These are phyloP conservation scores for Leonotis leonurus DNA, from an alignment of 257 asterid genomes.

Conservation along the genomic window DNA sequence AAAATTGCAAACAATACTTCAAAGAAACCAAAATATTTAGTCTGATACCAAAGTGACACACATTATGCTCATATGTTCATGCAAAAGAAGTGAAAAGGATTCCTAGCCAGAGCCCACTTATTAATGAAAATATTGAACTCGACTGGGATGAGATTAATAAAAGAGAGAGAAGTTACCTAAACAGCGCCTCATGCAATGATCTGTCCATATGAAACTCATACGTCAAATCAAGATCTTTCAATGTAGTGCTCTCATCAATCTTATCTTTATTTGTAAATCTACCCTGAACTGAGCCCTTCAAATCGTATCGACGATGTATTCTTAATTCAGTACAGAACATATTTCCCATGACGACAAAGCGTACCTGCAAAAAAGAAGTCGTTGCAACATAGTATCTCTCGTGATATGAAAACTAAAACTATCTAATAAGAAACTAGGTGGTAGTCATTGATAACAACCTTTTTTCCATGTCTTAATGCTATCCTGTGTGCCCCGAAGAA, in stretches of 20 bases:
- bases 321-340: constrained; percentile 92
- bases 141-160: not conserved
- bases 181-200: constrained; percentile 66
- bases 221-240: constrained; percentile 88
- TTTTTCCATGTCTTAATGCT: constrained; percentile 55
- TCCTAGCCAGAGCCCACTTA: not conserved
- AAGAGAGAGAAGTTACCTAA: constrained; percentile 42
- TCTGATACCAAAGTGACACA: not conserved
- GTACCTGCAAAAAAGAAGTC: constrained; percentile 56
- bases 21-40: not conserved
- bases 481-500: constrained; percentile 90
- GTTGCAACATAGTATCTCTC: not conserved
- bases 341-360: constrained; percentile 97
- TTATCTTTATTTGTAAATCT: constrained; percentile 74
- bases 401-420: not conserved
- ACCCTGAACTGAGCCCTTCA: constrained; percentile 92
- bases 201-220: constrained; percentile 92
- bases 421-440: constrained; percentile 13
- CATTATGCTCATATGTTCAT: not conserved
- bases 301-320: constrained; percentile 91
- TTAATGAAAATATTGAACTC: constrained; percentile 1
- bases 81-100: not conserved
- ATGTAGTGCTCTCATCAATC: constrained; percentile 69
- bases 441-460: constrained; percentile 37
- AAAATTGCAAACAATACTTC: not conserved